Conservation (phyloP, 768 basidiomycete species). For the Pleurotus pulmonarius region DNA sequence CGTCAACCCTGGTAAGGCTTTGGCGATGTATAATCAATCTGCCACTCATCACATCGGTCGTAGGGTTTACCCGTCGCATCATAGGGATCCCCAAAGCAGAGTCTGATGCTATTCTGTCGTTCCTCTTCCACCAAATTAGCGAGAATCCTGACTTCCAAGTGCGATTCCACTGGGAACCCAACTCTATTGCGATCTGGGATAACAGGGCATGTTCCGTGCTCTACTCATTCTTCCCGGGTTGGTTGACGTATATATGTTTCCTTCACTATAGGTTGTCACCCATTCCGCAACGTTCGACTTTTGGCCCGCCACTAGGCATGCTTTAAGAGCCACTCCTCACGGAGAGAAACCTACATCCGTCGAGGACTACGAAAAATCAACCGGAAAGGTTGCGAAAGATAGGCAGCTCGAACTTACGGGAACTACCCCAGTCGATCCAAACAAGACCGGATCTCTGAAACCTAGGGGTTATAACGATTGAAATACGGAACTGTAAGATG, state of each 20-base stretch:
- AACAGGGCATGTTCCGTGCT: slow-evolving; percentile 52
- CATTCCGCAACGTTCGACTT: slow-evolving; percentile 85
- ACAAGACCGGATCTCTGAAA: slow-evolving; percentile 26
- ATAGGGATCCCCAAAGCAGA: slow-evolving; percentile 78
- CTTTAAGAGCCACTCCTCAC: slow-evolving; percentile 76
- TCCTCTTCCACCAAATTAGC: slow-evolving; percentile 69
- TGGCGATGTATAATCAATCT: neutral
- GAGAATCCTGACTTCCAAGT: slow-evolving; percentile 73
- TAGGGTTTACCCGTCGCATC: slow-evolving; percentile 79
- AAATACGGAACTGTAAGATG: slow-evolving; percentile 10
- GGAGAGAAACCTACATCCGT: slow-evolving; percentile 78
- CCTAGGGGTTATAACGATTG: slow-evolving; percentile 62
- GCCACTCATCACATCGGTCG: neutral
- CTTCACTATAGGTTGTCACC: slow-evolving; percentile 50
- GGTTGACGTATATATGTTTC: neutral
- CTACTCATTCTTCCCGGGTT: neutral
- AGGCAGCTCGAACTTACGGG: slow-evolving; percentile 71
- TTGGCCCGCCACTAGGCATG: slow-evolving; percentile 75
- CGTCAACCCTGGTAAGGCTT: slow-evolving; percentile 64
- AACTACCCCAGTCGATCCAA: slow-evolving; percentile 38
- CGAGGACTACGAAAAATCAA: slow-evolving; percentile 58
- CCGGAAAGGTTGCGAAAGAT: slow-evolving; percentile 70
- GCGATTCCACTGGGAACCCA: slow-evolving; percentile 72
- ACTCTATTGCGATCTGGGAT: slow-evolving; percentile 85
- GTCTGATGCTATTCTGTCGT: slow-evolving; percentile 66